phyloP scores from a whole-genome alignment of 2,329 filamentous ascomycete species.

The Verticillium zaregamsianum region DNA sequence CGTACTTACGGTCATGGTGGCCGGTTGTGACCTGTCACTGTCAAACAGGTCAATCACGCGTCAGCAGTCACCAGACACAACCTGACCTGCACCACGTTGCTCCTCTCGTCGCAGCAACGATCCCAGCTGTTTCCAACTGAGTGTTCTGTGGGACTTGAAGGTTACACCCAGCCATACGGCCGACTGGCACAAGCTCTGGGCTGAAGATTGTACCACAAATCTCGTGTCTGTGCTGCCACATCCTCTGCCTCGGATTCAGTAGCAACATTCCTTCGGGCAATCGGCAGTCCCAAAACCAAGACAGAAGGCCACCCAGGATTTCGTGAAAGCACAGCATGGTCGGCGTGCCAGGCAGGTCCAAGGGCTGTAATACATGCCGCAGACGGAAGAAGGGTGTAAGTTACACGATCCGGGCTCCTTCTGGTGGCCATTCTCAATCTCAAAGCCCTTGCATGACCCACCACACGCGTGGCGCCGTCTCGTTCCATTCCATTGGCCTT shows the following conservation, averaged over 20 bases:
- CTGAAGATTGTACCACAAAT: no score
- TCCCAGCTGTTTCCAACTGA: neutral
- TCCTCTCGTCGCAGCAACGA: no score
- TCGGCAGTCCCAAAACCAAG: neutral
- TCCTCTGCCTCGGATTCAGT: neutral
- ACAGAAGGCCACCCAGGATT: neutral
- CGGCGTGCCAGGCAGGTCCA: slow-evolving; percentile 15
- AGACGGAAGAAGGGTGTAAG: slow-evolving; percentile 16
- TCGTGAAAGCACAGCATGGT: slow-evolving; percentile 9
- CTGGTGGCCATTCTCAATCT: neutral
- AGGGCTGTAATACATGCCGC: slow-evolving; percentile 15
- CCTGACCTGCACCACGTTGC: neutral
- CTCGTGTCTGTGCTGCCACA: no score
- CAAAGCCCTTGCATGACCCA: neutral
- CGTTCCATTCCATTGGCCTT: neutral
- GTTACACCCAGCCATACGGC: neutral
- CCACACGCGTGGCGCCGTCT: neutral
- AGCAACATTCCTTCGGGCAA: neutral
- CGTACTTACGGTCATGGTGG: no score
- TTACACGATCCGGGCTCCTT: neutral
- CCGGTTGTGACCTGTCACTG: no score
- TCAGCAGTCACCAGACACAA: neutral
- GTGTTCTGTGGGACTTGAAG: neutral
- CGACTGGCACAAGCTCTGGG: neutral
- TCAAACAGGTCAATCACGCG: no score